Evolutionary conservation across 805 yeast genomes (phyloP).

Genomic region (Metschnikowia gelsemii): DNA sequence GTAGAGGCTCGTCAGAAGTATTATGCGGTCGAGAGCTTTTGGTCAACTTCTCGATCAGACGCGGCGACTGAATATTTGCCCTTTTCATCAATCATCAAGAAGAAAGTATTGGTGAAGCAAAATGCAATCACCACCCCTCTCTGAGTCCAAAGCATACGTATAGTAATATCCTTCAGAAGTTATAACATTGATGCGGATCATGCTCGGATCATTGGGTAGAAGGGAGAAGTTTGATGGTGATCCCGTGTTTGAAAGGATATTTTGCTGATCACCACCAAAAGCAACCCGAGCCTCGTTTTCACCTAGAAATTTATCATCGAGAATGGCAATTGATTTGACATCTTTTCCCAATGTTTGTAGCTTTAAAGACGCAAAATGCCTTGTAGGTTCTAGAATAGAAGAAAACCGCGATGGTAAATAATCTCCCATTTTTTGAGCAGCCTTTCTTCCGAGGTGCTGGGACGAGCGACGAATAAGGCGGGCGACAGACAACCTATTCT

Average conservation of each 20-base stretch:
- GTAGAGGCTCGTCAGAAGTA: no score
- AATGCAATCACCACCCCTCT: conserved; percentile 90
- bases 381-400: conserved; percentile 80
- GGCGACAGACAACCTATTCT: conserved; percentile 68
- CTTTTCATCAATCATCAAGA: conserved; percentile 26
- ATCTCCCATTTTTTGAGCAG: conserved; percentile 89
- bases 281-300: conserved; percentile 36
- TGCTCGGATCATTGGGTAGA: conserved; percentile 6
- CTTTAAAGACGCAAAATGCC: conserved; percentile 89
- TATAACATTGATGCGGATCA: conserved; percentile 61
- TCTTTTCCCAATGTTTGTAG: conserved; percentile 45
- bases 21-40: no score
- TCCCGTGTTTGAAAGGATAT: conserved; percentile 3
- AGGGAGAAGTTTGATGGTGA: conserved; percentile 3
- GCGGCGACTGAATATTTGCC: not conserved
- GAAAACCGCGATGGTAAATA: conserved; percentile 76
- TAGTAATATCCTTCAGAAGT: conserved; percentile 80
- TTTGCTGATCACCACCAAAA: conserved; percentile 17
- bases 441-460: conserved; percentile 71
- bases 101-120: conserved; percentile 69
- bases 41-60: not conserved
- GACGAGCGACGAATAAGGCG: conserved; percentile 75
- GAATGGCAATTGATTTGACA: conserved; percentile 46
- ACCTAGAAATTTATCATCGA: conserved; percentile 35
- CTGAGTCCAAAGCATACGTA: conserved; percentile 79